A percentile compares a stretch with the other conserved stretches of the same genome.
phyloP scores from a whole-genome alignment of 2,329 filamentous ascomycete genomes.

The Aspergillus felis region DNA sequence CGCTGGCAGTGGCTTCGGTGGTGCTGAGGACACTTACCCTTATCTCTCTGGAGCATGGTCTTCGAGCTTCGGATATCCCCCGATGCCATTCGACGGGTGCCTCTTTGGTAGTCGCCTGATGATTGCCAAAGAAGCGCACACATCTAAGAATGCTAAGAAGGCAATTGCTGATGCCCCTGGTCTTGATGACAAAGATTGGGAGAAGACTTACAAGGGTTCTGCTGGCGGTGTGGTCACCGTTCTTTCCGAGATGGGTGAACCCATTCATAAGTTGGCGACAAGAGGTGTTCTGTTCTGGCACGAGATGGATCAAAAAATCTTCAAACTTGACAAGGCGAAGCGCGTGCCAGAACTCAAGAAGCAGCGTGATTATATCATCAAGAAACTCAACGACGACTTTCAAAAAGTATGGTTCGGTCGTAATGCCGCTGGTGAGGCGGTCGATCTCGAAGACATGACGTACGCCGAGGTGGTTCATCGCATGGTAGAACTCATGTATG shows the following conservation, averaged over 20 bases:
- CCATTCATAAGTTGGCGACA: slow-evolving; percentile 97
- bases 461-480: slow-evolving; percentile 83
- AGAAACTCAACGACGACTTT: slow-evolving; percentile 93
- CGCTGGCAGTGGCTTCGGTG: slow-evolving; percentile 86
- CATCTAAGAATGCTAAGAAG: slow-evolving; percentile 80
- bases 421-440: slow-evolving; percentile 73
- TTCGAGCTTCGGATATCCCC: slow-evolving; percentile 78
- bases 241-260: slow-evolving; percentile 97
- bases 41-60: slow-evolving; percentile 88
- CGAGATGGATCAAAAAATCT: slow-evolving; percentile 99
- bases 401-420: slow-evolving; percentile 96
- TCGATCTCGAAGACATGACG: slow-evolving; percentile 93
- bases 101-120: slow-evolving; percentile 91
- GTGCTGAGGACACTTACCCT: slow-evolving; percentile 83
- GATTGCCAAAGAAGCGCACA: slow-evolving; percentile 88
- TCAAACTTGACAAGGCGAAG: slow-evolving; percentile 92
- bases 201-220: slow-evolving; percentile 86
- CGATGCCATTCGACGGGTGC: slow-evolving; percentile 91
- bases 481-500: slow-evolving; percentile 85
- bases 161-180: slow-evolving; percentile 84
- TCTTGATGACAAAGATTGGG: slow-evolving; percentile 78
- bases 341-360: slow-evolving; percentile 83
- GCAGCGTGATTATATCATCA: slow-evolving; percentile 85
- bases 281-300: slow-evolving; percentile 96
- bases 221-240: slow-evolving; percentile 95